Base-by-base conservation (phyloP, 768 basidiomycete species). In the Tylopilus balloui region DNA sequence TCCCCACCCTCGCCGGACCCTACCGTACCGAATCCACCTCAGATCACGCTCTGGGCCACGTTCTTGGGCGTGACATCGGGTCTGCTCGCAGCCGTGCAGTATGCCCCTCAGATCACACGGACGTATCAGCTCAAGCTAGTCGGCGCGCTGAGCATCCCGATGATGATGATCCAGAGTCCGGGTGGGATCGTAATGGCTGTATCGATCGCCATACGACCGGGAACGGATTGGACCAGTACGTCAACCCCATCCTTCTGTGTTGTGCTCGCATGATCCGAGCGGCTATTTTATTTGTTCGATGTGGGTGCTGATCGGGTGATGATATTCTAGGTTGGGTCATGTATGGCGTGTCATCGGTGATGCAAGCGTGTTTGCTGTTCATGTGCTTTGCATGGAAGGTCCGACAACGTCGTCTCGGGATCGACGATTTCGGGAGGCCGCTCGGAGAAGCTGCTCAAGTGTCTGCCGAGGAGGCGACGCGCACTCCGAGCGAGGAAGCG, bases 151-250 rank as follows among this genome's bases (percentile, higher is more conserved):
- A 93, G 91, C 61, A 88, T 99, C 48, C 86, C 88, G 1, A 97
- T 92, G 83, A 97, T 99, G 95, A 70, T 81, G 41, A 89, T 99
- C 14, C 95, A 98, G 68, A 91, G 82, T 12, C 93, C 93, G 3
- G 94, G 93, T 4, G 86, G 88, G 1, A 71, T 89, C 3, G 63
- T 90, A n/a, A 94, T 97, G 85, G 86, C 90, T 6, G 53, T 84
- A 4, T 88, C 84, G 54, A 88, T 92, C 48, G 88, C 85, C 7
- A 69, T 89, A 21, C 72, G 88, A 48, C 86, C 86, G 2, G 86
- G 85, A 0, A 90, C 88, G 0, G 83, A 91, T 60, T 92, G 88
- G 88, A 90, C 88, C 4, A 89, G 86, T 88, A 57, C 42, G 79
- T 61, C 19, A 14, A 2, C 15, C 2, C 21, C 13, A 1, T 28